phyloP scores from a whole-genome alignment of 306 rosid genomes.

The Cucumis hystrix region DNA sequence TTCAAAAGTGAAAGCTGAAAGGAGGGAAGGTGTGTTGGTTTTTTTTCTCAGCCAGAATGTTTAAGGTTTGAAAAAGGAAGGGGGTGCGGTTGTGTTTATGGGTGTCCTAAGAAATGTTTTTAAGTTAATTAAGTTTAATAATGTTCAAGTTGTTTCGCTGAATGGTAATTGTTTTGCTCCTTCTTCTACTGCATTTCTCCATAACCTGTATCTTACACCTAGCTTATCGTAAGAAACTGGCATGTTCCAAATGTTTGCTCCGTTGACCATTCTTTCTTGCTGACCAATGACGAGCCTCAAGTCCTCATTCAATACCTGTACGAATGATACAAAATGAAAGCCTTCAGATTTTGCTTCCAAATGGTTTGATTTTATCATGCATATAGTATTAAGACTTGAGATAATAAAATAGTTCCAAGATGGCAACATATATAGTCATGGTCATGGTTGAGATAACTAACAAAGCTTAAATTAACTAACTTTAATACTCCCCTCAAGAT shows the following conservation, averaged over 20 bases:
- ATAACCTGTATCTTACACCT: conserved; percentile 74
- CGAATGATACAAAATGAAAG: background rate
- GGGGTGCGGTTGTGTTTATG: conserved; percentile 7
- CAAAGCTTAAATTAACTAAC: no score
- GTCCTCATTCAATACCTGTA: conserved; percentile 80
- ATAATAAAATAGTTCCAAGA: no score
- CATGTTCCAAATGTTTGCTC: conserved; percentile 73
- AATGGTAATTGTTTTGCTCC: conserved; percentile 59
- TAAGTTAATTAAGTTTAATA: conserved; percentile 3
- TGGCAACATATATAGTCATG: no score
- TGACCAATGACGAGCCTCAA: conserved; percentile 73
- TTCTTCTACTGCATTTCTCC: conserved; percentile 73
- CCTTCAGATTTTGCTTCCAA: no score
- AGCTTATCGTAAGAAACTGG: conserved; percentile 87
- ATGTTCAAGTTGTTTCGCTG: conserved; percentile 19
- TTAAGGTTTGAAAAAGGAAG: background rate
- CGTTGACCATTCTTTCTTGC: conserved; percentile 76
- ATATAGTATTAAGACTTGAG: no score
- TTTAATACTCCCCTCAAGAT: no score
- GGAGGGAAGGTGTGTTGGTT: background rate
- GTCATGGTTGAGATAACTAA: no score
- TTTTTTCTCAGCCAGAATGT: background rate
- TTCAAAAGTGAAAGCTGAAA: background rate
- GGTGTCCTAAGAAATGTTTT: conserved; percentile 9
- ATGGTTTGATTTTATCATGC: no score